Evolutionary conservation across 805 yeast species (phyloP).

Genomic region (Isabelozyma heimii): DNA sequence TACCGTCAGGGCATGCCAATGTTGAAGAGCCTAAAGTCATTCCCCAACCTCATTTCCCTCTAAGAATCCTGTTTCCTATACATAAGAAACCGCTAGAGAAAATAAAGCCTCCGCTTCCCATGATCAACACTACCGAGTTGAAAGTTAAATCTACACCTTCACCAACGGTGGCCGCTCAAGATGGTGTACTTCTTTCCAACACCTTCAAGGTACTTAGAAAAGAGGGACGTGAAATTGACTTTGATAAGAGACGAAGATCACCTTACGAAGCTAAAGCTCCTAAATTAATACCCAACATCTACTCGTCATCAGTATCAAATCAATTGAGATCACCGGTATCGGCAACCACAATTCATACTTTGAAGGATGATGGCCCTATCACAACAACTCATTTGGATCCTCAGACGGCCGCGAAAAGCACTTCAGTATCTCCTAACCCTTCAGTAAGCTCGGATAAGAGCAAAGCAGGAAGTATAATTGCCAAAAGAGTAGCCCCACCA

Average conservation of each 20-base stretch:
- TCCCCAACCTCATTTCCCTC: conserved; percentile 8
- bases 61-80: conserved; percentile 10
- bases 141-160: conserved; percentile 1
- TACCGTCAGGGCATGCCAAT: conserved; percentile 4
- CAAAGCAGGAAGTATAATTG: conserved; percentile 44
- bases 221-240: conserved; percentile 72
- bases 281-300: conserved; percentile 33
- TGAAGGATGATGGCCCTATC: conserved; percentile 17
- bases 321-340: conserved; percentile 29
- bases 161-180: not conserved
- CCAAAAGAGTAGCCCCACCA: conserved; percentile 70
- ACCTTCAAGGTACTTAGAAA: conserved; percentile 68
- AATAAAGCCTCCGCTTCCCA: conserved; percentile 10
- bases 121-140: conserved; percentile 12
- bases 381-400: not conserved
- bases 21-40: conserved; percentile 2
- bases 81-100: conserved; percentile 1
- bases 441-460: not conserved
- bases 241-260: conserved; percentile 73
- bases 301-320: conserved; percentile 29
- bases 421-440: not conserved
- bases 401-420: not conserved
- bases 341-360: conserved; percentile 31
- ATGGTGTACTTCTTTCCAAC: conserved; percentile 11
- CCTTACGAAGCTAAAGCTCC: conserved; percentile 58